A percentile compares a stretch with the other conserved stretches of the same genome.
These are phyloP conservation scores for Naganishia cerealis DNA, from an alignment of 1,284 basidiomycete species.

Conservation along the genomic window DNA sequence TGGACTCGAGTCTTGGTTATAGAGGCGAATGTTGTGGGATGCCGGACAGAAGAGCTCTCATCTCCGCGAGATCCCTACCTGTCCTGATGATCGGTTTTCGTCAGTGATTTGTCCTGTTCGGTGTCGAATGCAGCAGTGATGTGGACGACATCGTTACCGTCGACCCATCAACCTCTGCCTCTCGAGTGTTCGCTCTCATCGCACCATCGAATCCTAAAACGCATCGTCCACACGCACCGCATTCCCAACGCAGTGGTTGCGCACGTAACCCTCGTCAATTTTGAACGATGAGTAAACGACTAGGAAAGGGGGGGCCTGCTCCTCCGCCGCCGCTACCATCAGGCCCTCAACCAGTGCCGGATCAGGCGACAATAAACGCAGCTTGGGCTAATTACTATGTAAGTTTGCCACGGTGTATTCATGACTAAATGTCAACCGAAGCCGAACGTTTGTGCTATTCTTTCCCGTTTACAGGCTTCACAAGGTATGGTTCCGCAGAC, in stretches of 20 bases:
- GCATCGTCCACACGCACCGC: neutral
- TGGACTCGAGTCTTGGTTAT: too few species aligned
- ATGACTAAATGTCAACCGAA: neutral
- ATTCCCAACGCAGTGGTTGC: neutral
- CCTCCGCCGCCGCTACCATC: slow-evolving; percentile 30
- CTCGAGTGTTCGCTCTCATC: neutral
- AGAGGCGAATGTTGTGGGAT: too few species aligned
- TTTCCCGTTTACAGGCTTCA: slow-evolving; percentile 10
- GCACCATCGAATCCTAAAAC: neutral
- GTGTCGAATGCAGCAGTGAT: neutral
- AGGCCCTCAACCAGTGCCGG: slow-evolving; percentile 32
- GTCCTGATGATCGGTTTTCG: neutral
- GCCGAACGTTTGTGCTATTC: neutral
- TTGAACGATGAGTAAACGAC: slow-evolving; percentile 29
- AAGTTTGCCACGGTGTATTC: neutral
- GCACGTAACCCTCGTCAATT: neutral
- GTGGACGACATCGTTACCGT: neutral
- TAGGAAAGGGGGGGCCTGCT: slow-evolving; percentile 11
- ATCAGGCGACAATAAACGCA: slow-evolving; percentile 26
- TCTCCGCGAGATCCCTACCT: neutral
- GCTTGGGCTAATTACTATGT: slow-evolving; percentile 35
- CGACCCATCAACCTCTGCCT: neutral
- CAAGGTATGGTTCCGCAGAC: slow-evolving; percentile 22
- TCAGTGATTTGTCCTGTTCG: neutral
- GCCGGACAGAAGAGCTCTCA: too few species aligned